These are phyloP conservation scores for Aspergillus udagawae DNA, from an alignment of 2,329 filamentous ascomycete genomes.

Conservation along the genomic window DNA sequence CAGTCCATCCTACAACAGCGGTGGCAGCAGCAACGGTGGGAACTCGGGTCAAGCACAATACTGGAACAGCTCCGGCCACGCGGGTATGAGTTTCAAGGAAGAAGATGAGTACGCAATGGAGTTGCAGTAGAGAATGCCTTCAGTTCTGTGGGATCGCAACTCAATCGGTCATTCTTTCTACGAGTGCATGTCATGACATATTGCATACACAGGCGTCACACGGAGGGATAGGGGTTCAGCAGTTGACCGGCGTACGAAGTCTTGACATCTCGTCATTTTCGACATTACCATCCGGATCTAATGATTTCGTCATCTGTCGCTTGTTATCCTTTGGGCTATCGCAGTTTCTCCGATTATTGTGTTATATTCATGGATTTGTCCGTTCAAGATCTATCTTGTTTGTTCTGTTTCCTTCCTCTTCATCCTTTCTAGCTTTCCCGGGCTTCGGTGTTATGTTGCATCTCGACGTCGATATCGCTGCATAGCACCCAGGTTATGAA, in stretches of 20 bases:
- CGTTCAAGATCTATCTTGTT: slow-evolving; percentile 2
- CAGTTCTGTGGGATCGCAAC: not conserved
- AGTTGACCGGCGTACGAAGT: slow-evolving; percentile 44
- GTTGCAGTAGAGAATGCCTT: slow-evolving; percentile 31
- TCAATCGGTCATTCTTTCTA: slow-evolving; percentile 9
- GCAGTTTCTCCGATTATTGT: slow-evolving; percentile 9
- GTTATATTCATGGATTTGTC: slow-evolving; percentile 14
- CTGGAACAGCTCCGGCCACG: slow-evolving; percentile 49
- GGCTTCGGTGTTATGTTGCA: not conserved
- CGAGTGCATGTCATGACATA: slow-evolving; percentile 17
- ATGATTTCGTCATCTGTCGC: slow-evolving; percentile 17
- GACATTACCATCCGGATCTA: slow-evolving; percentile 1
- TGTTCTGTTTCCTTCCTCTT: slow-evolving; percentile 2
- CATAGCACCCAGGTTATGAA: not conserved
- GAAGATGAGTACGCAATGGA: slow-evolving; percentile 94
- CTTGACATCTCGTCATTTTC: slow-evolving; percentile 20
- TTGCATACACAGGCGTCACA: slow-evolving; percentile 27
- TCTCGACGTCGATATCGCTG: not conserved
- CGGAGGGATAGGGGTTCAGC: slow-evolving; percentile 11
- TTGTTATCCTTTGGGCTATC: slow-evolving; percentile 28
- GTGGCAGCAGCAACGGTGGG: slow-evolving; percentile 57
- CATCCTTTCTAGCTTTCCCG: not conserved
- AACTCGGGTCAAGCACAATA: slow-evolving; percentile 49
- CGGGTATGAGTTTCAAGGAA: slow-evolving; percentile 77
- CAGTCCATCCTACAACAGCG: slow-evolving; percentile 68